Conservation (phyloP, 441 rosid genomes). For the Pelargonium citronellum region DNA sequence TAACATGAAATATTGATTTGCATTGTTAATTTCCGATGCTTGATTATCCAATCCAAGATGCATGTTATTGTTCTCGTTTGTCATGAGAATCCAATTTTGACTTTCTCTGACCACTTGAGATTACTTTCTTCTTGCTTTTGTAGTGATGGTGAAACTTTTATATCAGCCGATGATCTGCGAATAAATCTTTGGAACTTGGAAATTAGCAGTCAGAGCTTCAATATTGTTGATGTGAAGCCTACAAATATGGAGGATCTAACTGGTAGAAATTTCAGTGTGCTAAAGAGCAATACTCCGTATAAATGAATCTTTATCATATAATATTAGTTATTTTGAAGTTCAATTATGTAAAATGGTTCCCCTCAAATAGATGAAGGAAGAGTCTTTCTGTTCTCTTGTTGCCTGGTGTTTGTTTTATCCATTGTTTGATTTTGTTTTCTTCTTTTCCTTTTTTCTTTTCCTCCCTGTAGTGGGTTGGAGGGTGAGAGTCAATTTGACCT, state of each 20-base stretch:
- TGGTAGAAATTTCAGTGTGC: constrained; percentile 35
- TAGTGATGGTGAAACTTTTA: constrained; percentile 94
- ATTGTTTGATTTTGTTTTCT: no score
- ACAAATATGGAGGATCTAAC: constrained; percentile 97
- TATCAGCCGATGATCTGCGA: constrained; percentile 91
- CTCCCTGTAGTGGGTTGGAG: background rate
- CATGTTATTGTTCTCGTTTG: background rate
- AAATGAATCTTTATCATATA: background rate
- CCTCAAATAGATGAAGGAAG: no score
- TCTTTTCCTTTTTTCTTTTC: background rate
- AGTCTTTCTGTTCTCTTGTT: no score
- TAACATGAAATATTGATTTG: background rate
- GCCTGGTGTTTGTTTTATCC: no score
- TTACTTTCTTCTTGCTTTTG: constrained; percentile 19
- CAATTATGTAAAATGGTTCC: no score
- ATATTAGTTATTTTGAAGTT: background rate
- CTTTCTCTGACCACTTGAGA: constrained; percentile 13
- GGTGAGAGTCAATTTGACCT: background rate
- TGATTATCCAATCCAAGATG: background rate
- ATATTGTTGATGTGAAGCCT: constrained; percentile 91
- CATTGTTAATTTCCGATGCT: background rate
- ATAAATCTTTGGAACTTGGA: constrained; percentile 96
- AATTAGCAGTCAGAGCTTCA: constrained; percentile 89
- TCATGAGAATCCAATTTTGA: background rate
- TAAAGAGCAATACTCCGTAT: background rate